Base-by-base conservation (phyloP, 2,329 filamentous ascomycete species). In the Exophiala phaeomuriformis region DNA sequence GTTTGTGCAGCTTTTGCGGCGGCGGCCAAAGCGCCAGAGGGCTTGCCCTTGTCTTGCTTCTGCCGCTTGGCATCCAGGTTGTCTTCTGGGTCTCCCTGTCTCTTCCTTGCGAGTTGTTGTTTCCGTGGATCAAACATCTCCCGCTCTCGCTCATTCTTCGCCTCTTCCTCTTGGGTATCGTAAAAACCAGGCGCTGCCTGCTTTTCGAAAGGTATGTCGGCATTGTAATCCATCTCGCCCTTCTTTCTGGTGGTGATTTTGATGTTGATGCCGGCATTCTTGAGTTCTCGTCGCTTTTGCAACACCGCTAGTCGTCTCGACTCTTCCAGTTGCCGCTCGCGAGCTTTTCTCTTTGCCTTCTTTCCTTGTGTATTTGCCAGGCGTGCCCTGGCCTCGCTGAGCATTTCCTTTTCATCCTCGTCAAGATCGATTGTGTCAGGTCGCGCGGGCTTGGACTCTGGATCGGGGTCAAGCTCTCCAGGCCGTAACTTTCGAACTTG, bases 211-310 rank as follows among this genome's bases (percentile, higher is more conserved):
- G 93, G 93, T 61, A 98, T 95, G 64, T 98, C 93, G 64, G 93
- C 93, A 71, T 98, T 98, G 76, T 98, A 98, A 71, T 98, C 93
- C 89, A 98, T 98, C 74, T 97, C 86, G 0, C 93, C 93, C 75
- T 89, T 84, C 75, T 97, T 97, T 56, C 86, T 83, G 9, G 86
- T 93, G 2, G 84, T 83, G 53, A 97, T 84, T 72, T 97, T 98
- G 75, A 97, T 90, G 69, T 98, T 98, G 72, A 98, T 97, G 45
- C 93, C 93, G 1, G 93, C 90, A 67, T 90, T 94, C 75, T 98
- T 98, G 61, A 98, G 81, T 72, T 98, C 93, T 63, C 93, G 83
- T 37, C 93, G 83, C 75, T 98, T 98, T 74, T 97, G 93, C 58
- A 98, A 74, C 36, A 91, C 82, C 1, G 93, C 93, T 58, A 98